These are phyloP conservation scores for Barnettozyma vustinii DNA, from an alignment of 805 yeast species.

Conservation along the genomic window DNA sequence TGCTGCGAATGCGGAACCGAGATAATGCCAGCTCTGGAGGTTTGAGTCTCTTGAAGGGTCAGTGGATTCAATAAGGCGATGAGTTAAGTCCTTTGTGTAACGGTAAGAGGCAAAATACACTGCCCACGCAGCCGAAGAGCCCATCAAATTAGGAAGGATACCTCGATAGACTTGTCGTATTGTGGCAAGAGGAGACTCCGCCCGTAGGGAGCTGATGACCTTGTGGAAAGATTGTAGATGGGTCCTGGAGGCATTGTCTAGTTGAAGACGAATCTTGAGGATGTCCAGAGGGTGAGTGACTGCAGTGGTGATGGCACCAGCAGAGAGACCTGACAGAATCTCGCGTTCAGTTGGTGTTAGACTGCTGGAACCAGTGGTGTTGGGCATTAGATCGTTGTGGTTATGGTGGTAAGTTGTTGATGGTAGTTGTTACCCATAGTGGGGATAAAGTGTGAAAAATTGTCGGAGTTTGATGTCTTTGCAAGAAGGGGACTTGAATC, in stretches of 20 bases:
- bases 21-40: conserved; percentile 40
- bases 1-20: conserved; percentile 57
- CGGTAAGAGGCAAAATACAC: conserved; percentile 77
- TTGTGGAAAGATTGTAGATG: conserved; percentile 26
- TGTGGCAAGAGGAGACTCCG: neutral
- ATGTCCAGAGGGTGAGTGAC: conserved; percentile 88
- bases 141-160: conserved; percentile 56
- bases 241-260: conserved; percentile 35
- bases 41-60: conserved; percentile 25
- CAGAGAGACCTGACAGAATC: conserved; percentile 63
- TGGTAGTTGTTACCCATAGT: neutral
- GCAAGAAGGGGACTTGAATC: neutral
- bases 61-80: conserved; percentile 11
- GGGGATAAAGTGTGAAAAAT: neutral
- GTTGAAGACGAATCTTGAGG: conserved; percentile 76
- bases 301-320: conserved; percentile 77
- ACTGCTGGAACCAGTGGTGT: neutral
- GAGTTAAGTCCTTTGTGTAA: conserved; percentile 42
- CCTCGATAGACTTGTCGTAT: conserved; percentile 19
- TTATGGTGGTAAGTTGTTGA: neutral
- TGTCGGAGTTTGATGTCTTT: neutral
- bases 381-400: neutral
- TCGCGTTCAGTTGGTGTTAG: conserved; percentile 35
- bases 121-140: conserved; percentile 88
- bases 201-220: conserved; percentile 17